Conservation (phyloP, 192 early-diverging fungal genomes). For the Funneliformis mosseae region DNA sequence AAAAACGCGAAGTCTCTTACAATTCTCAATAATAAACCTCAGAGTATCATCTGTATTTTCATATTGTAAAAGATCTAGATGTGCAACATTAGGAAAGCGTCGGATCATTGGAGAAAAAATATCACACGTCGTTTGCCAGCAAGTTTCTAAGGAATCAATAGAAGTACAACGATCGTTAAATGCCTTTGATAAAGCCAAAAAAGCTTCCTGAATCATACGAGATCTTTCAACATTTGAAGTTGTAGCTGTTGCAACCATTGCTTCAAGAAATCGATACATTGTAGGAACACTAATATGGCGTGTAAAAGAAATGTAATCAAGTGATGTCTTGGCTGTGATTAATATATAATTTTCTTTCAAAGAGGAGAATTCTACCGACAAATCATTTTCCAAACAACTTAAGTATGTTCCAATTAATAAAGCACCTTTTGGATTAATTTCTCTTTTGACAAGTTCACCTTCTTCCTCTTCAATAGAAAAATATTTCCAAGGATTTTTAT, state of each 20-base stretch:
- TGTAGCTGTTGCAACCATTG: not conserved
- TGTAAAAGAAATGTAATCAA: conserved; percentile 20
- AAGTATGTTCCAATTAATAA: conserved; percentile 20
- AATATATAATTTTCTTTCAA: not conserved
- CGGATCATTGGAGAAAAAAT: conserved; percentile 11
- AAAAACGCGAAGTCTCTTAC: conserved; percentile 15
- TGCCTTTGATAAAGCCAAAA: conserved; percentile 19
- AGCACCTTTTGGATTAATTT: conserved; percentile 10
- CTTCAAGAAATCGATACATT: conserved; percentile 21
- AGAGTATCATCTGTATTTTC: conserved; percentile 18
- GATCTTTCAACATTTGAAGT: conserved; percentile 2
- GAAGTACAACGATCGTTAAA: conserved; percentile 6
- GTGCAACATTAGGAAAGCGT: conserved; percentile 14
- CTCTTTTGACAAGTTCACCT: conserved; percentile 13
- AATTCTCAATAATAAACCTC: not conserved
- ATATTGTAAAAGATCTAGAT: conserved; percentile 26
- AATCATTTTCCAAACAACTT: conserved; percentile 14
- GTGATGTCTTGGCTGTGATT: not conserved
- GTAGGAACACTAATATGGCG: conserved; percentile 24
- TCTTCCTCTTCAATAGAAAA: conserved; percentile 22
- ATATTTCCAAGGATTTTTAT: conserved; percentile 30
- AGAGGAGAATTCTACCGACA: not conserved
- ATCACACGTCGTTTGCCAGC: not conserved
- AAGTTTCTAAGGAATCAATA: conserved; percentile 16
- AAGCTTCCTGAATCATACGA: conserved; percentile 16